Conservation (phyloP, 805 yeast genomes). For the Ascoidea rubescens region DNA sequence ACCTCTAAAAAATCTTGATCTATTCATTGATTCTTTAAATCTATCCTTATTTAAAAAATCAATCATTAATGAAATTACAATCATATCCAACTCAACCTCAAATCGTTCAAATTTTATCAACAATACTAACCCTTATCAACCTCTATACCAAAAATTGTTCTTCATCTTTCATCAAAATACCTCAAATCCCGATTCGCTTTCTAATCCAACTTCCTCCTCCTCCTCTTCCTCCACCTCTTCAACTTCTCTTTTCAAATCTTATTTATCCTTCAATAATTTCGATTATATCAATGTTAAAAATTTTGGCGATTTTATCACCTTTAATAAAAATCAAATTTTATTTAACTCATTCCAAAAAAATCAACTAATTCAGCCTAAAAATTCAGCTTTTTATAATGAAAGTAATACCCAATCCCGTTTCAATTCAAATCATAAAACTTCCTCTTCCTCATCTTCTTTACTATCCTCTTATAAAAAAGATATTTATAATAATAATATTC, state of each 20-base stretch:
- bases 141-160: not conserved
- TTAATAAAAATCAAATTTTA: not conserved
- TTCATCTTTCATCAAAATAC: too few species aligned
- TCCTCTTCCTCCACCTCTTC: too few species aligned
- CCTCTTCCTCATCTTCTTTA: not conserved
- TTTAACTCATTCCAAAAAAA: not conserved
- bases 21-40: not conserved
- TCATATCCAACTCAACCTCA: not conserved
- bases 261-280: constrained; percentile 1
- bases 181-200: not conserved
- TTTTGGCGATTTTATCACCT: constrained; percentile 1
- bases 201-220: too few species aligned
- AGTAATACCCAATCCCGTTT: not conserved
- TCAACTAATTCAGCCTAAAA: too few species aligned
- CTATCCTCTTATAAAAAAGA: not conserved
- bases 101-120: not conserved
- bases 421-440: not conserved
- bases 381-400: not conserved
- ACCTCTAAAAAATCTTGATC: too few species aligned
- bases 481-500: not conserved
- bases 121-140: not conserved
- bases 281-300: constrained; percentile 2
- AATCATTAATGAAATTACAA: too few species aligned
- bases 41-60: too few species aligned
- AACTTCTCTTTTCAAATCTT: too few species aligned